A percentile compares a stretch with the other conserved stretches of the same genome.
Evolutionary conservation across 2,329 filamentous ascomycete genomes (phyloP).

Genomic region (Rhinocladiella similis): DNA sequence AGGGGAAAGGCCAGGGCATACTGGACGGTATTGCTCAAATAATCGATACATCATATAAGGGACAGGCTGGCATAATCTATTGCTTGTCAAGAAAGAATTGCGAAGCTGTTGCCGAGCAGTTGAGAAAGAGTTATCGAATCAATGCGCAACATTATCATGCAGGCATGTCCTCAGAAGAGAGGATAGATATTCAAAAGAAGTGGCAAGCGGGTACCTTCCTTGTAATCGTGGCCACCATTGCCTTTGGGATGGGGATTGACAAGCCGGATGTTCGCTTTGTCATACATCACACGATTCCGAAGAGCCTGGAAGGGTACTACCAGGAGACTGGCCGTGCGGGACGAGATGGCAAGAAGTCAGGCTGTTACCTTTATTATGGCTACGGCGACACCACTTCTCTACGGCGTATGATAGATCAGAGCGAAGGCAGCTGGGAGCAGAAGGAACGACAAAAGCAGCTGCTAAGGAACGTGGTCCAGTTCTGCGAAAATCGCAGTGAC

Average conservation of each 20-base stretch:
- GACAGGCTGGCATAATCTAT: slow-evolving; percentile 87
- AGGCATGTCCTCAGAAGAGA: slow-evolving; percentile 66
- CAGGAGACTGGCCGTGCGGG: slow-evolving; percentile 96
- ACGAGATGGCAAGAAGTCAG: slow-evolving; percentile 81
- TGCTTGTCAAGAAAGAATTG: slow-evolving; percentile 82
- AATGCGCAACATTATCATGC: slow-evolving; percentile 85
- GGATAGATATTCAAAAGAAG: slow-evolving; percentile 68
- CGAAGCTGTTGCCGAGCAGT: slow-evolving; percentile 72
- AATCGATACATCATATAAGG: slow-evolving; percentile 69
- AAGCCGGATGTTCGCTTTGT: slow-evolving; percentile 96
- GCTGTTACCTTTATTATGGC: slow-evolving; percentile 87
- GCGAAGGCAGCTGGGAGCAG: slow-evolving; percentile 73
- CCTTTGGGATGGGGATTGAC: slow-evolving; percentile 99
- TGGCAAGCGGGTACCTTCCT: slow-evolving; percentile 82
- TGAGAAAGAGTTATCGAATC: slow-evolving; percentile 64
- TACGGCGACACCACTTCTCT: slow-evolving; percentile 74
- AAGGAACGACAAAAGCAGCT: slow-evolving; percentile 82
- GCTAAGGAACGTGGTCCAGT: slow-evolving; percentile 81
- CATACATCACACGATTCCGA: slow-evolving; percentile 88
- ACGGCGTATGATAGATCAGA: slow-evolving; percentile 78
- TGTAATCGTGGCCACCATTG: slow-evolving; percentile 96
- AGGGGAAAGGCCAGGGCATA: slow-evolving; percentile 60
- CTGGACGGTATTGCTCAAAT: slow-evolving; percentile 54
- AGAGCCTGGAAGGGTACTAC: slow-evolving; percentile 96
- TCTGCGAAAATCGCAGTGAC: slow-evolving; percentile 84